Conservation (phyloP, 768 basidiomycete genomes). For the Trametes elegans region DNA sequence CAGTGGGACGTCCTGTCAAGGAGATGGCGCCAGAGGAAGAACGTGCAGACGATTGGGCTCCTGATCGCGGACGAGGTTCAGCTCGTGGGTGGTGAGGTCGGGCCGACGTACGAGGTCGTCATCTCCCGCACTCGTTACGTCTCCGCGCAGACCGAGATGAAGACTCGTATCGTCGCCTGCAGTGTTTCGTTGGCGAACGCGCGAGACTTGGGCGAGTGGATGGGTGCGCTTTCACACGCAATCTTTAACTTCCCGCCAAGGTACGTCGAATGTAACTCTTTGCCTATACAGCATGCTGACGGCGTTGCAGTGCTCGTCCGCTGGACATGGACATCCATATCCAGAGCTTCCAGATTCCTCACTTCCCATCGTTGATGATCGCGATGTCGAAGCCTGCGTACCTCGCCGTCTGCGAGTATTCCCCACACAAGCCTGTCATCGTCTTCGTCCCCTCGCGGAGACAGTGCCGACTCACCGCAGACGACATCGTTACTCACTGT, state of each 20-base stretch:
- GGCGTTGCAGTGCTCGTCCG: constrained; percentile 73
- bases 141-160: constrained; percentile 87
- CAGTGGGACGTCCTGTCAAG: constrained; percentile 96
- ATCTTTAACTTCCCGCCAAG: constrained; percentile 98
- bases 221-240: constrained; percentile 89
- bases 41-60: constrained; percentile 89
- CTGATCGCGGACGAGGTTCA: constrained; percentile 96
- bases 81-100: constrained; percentile 90
- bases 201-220: constrained; percentile 95
- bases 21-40: constrained; percentile 95
- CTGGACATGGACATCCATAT: constrained; percentile 96
- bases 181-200: constrained; percentile 96
- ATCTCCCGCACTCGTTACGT: constrained; percentile 97
- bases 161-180: constrained; percentile 93
- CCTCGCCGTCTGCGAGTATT: constrained; percentile 85
- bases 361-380: constrained; percentile 98
- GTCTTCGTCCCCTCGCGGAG: constrained; percentile 91
- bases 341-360: constrained; percentile 94
- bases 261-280: constrained; percentile 34
- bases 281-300: neutral
- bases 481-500: constrained; percentile 87
- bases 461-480: constrained; percentile 92
- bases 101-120: constrained; percentile 94
- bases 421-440: constrained; percentile 83
- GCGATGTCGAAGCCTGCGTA: constrained; percentile 99